Evolutionary conservation across 257 asterid species (phyloP), one percentile per base, ranked within the genome.

Genomic region (Solanum paucissectum): DNA sequence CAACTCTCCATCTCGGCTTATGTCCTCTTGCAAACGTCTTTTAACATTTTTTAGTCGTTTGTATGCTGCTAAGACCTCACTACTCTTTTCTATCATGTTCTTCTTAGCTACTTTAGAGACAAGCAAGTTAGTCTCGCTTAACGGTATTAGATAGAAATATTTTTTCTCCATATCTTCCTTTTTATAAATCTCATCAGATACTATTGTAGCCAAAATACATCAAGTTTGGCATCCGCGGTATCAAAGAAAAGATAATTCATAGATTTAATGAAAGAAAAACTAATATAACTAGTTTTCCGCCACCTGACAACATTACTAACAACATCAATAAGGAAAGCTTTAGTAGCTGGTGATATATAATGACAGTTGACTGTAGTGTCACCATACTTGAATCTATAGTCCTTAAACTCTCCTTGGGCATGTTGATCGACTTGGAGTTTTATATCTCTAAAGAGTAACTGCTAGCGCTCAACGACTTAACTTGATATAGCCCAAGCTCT

Each of bases 121-220:
- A 5, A 89, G 62, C 8, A 84, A 60, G 20, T 52, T 83, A 21
- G 40, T 88, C 5, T 4, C 85, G 37, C 86, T 88, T 29, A 79
- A 76, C 73, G 68, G 69, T 37, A 10, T 87, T 9, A 88, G 89
- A 83, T 72, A 46, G 20, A 55, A 76, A 20, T 4, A 38, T 27
- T 55, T 77, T 87, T 71, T 25, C 83, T 49, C 83, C 13, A 69
- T 86, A 12, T 64, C 87, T 73, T 58, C 88, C n/a, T 87, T 72
- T 58, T 77, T 68, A 29, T 84, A 71, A 38, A 81, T 87, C 32
- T 86, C 82, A 7, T 44, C 29, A 90, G 62, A 60, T 90, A 87
- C 58, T 87, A 83, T 9, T 34, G 89, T 79, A 92, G 82, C 93
- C 93, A 90, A 9, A 91, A 68, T 11, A 92, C 92, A 3, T 87